Conservation (phyloP, 2,329 filamentous ascomycete species). For the Aspergillus unguis region DNA sequence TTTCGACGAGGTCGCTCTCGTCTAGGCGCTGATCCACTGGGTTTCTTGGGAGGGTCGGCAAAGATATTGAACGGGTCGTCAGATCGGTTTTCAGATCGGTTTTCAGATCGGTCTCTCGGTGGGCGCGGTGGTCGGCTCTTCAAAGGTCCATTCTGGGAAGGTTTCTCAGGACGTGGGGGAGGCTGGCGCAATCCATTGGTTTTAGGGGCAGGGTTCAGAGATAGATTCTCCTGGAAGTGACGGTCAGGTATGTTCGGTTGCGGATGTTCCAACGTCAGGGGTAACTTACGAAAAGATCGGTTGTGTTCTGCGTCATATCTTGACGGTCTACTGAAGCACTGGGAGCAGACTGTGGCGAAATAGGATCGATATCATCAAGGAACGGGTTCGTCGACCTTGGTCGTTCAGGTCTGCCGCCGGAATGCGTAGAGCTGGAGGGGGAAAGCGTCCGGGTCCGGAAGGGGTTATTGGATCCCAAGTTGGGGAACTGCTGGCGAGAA, state of each 20-base stretch:
- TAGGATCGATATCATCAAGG: constrained; percentile 47
- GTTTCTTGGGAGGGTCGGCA: constrained; percentile 36
- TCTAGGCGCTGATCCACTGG: constrained; percentile 23
- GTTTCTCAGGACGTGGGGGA: constrained; percentile 35
- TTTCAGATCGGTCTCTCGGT: constrained; percentile 23
- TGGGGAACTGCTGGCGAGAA: constrained; percentile 33
- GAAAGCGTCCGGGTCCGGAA: constrained; percentile 49
- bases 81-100: constrained; percentile 19
- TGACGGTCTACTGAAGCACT: constrained; percentile 35
- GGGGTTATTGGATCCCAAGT: constrained; percentile 48
- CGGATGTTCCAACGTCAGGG: neutral
- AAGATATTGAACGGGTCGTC: constrained; percentile 48
- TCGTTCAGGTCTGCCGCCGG: constrained; percentile 38
- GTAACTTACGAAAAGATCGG: constrained; percentile 59
- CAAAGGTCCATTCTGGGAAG: constrained; percentile 20
- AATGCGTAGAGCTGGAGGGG: constrained; percentile 31
- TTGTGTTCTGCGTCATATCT: constrained; percentile 47
- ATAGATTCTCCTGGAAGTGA: constrained; percentile 36
- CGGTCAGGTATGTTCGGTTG: constrained; percentile 5
- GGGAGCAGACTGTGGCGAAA: constrained; percentile 37
- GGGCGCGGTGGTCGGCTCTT: constrained; percentile 26
- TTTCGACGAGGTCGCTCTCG: constrained; percentile 54
- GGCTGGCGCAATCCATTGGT: constrained; percentile 38
- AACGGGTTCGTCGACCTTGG: constrained; percentile 62
- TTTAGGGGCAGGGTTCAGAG: constrained; percentile 31